These are phyloP conservation scores for Posidonia oceanica DNA, from an alignment of 116 monocot genomes.

Conservation along the genomic window DNA sequence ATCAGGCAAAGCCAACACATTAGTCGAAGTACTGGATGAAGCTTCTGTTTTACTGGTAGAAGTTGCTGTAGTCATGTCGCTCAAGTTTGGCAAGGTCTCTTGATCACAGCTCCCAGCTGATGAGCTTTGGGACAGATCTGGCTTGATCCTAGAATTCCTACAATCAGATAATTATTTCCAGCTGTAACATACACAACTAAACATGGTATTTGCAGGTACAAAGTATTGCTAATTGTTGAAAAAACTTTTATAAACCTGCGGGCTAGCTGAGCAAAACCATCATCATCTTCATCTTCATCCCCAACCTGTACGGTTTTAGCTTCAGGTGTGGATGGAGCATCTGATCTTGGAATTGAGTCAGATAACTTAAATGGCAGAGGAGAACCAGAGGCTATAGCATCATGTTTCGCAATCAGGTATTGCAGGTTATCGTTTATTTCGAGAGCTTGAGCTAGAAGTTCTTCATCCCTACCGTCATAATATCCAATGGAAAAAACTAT, in stretches of 20 bases:
- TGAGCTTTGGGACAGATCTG: slow-evolving; percentile 10
- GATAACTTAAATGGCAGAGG: slow-evolving; percentile 34
- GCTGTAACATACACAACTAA: not conserved
- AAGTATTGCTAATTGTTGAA: too few species aligned
- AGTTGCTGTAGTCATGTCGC: slow-evolving; percentile 4
- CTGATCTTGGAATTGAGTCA: slow-evolving; percentile 20
- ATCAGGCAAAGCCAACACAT: slow-evolving; percentile 41
- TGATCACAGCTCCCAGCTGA: slow-evolving; percentile 5
- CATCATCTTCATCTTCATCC: slow-evolving; percentile 74
- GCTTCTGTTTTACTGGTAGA: slow-evolving; percentile 19
- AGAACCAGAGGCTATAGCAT: slow-evolving; percentile 78
- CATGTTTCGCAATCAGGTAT: slow-evolving; percentile 57
- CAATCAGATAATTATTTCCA: slow-evolving; percentile 2
- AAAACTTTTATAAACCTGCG: slow-evolving; percentile 40
- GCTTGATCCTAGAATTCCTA: slow-evolving; percentile 53
- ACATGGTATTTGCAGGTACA: too few species aligned
- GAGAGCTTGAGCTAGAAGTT: slow-evolving; percentile 59
- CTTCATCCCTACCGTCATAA: slow-evolving; percentile 58
- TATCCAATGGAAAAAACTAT: not conserved
- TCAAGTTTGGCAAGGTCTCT: slow-evolving; percentile 8
- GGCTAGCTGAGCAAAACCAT: slow-evolving; percentile 68
- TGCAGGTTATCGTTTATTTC: slow-evolving; percentile 68
- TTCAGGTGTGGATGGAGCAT: slow-evolving; percentile 13
- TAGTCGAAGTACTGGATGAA: slow-evolving; percentile 21
- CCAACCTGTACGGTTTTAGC: slow-evolving; percentile 10